Evolutionary conservation across 2,329 filamentous ascomycete species (phyloP).

Genomic region (Stromatinia cepivora): DNA sequence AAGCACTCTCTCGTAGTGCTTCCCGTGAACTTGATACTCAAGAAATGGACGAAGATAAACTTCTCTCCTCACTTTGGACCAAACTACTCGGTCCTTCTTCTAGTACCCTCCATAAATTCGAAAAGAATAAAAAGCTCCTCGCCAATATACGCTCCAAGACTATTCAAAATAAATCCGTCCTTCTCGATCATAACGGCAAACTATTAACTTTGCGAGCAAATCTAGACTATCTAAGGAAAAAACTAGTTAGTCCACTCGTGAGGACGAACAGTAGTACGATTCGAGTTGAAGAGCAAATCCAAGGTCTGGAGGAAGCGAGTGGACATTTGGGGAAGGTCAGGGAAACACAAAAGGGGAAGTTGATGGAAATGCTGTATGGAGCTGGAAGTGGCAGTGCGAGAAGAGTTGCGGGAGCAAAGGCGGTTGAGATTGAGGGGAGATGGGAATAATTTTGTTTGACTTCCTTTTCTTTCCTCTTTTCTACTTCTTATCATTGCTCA

Average conservation of each 20-base stretch:
- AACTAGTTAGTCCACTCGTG: constrained; percentile 82
- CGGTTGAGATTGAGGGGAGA: constrained; percentile 29
- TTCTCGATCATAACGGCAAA: constrained; percentile 83
- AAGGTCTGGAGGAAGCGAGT: constrained; percentile 77
- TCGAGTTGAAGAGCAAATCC: constrained; percentile 81
- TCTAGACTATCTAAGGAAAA: constrained; percentile 79
- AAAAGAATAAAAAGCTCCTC: constrained; percentile 82
- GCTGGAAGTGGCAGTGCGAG: constrained; percentile 33
- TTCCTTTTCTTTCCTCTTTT: constrained; percentile 7
- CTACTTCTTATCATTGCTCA: neutral
- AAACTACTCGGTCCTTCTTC: constrained; percentile 77
- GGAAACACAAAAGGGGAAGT: constrained; percentile 76
- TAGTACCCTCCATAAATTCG: constrained; percentile 79
- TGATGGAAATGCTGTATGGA: constrained; percentile 77
- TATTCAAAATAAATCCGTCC: constrained; percentile 80
- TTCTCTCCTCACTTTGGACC: constrained; percentile 83
- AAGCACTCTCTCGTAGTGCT: constrained; percentile 82
- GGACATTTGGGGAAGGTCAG: constrained; percentile 74
- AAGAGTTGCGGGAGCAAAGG: constrained; percentile 25
- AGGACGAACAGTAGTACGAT: constrained; percentile 67
- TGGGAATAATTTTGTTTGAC: constrained; percentile 26
- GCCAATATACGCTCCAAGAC: constrained; percentile 78
- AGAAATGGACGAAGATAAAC: constrained; percentile 76
- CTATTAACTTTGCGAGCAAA: constrained; percentile 82
- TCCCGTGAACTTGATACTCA: constrained; percentile 80